Evolutionary conservation across 2,329 filamentous ascomycete genomes (phyloP).

Genomic region (Alternaria sp.): DNA sequence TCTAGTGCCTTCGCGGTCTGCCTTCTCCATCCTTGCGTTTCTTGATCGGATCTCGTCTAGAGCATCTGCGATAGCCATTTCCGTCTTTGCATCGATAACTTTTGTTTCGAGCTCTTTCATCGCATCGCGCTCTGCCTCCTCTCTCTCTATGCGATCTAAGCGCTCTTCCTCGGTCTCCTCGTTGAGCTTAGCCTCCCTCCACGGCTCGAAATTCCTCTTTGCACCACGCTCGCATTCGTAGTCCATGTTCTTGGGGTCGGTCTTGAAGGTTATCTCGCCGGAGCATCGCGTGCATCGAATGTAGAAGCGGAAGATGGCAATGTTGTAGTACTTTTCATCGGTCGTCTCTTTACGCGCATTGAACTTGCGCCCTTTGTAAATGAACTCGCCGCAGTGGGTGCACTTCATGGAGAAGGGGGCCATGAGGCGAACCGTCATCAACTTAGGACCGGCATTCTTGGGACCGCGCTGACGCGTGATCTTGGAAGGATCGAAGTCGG

Average conservation of each 20-base stretch:
- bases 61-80: conserved; percentile 97
- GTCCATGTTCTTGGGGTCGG: conserved; percentile 94
- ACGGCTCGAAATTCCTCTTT: conserved; percentile 91
- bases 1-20: conserved; percentile 68
- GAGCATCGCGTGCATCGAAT: conserved; percentile 85
- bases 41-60: conserved; percentile 92
- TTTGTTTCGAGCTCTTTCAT: conserved; percentile 97
- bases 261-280: conserved; percentile 89
- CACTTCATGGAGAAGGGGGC: conserved; percentile 85
- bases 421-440: conserved; percentile 90
- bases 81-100: conserved; percentile 87
- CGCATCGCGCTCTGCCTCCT: conserved; percentile 82
- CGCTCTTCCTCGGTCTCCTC: conserved; percentile 88
- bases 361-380: conserved; percentile 94
- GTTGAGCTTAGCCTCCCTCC: conserved; percentile 72
- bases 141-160: conserved; percentile 81
- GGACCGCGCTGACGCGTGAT: conserved; percentile 73
- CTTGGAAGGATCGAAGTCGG: conserved; percentile 89
- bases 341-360: conserved; percentile 94
- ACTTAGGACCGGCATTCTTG: conserved; percentile 77
- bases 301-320: conserved; percentile 89
- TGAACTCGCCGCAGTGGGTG: conserved; percentile 76
- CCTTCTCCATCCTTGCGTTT: conserved; percentile 86
- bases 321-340: conserved; percentile 86
- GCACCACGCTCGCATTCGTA: conserved; percentile 84